phyloP scores from a whole-genome alignment of 306 rosid species.

The Pueraria montana region DNA sequence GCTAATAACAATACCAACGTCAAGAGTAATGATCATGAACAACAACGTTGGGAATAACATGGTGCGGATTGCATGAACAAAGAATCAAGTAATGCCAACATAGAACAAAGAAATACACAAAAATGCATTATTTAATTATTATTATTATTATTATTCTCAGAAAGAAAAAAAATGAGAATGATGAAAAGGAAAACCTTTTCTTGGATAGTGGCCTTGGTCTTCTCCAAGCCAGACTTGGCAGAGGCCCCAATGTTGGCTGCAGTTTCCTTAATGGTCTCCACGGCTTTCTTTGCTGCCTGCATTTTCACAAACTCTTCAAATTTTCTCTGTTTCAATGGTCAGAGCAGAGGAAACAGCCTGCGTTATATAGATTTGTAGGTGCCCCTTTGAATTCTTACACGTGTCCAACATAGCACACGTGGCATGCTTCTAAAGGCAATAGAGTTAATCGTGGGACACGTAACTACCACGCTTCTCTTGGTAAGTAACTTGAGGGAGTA shows the following conservation, averaged over 20 bases:
- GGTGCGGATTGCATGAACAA: too few species aligned
- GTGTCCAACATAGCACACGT: conserved; percentile 36
- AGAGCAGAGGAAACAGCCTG: background rate
- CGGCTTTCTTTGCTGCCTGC: conserved; percentile 69
- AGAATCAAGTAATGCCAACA: too few species aligned
- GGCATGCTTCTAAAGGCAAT: background rate
- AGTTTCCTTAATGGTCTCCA: conserved; percentile 65
- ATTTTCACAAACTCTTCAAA: conserved; percentile 40
- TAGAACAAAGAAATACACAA: too few species aligned
- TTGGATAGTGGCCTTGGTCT: conserved; percentile 71
- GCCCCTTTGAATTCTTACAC: background rate
- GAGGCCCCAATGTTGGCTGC: conserved; percentile 81
- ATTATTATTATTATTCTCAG: too few species aligned
- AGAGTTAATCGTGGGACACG: background rate
- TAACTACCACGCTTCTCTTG: background rate
- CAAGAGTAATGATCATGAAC: too few species aligned
- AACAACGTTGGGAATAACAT: too few species aligned
- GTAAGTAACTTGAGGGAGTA: background rate
- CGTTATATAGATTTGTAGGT: background rate
- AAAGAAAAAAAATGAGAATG: background rate
- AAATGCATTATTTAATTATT: too few species aligned
- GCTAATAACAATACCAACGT: too few species aligned
- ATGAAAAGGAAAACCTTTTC: conserved; percentile 68
- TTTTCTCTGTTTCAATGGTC: background rate
- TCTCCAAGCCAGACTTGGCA: conserved; percentile 81